These are phyloP conservation scores for Lentinula lateritia DNA, from an alignment of 768 basidiomycete species.

Conservation along the genomic window DNA sequence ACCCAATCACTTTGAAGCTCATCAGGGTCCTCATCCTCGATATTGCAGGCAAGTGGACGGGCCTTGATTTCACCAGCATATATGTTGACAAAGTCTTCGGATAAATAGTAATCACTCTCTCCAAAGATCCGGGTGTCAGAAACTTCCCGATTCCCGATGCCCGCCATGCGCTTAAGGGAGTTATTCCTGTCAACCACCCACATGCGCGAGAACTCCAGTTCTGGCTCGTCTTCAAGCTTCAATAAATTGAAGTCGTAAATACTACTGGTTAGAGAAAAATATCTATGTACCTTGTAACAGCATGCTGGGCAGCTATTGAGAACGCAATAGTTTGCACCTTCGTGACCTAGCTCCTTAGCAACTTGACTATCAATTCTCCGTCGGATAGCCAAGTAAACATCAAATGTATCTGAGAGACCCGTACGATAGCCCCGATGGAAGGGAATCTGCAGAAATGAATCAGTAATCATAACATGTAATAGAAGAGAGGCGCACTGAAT, in stretches of 20 bases:
- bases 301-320: conserved; percentile 8
- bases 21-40: conserved; percentile 3
- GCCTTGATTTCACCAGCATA: conserved; percentile 24
- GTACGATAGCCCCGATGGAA: conserved; percentile 14
- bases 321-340: conserved; percentile 19
- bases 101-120: conserved; percentile 9
- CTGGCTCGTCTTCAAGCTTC: background rate
- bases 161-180: background rate
- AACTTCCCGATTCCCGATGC: conserved; percentile 3
- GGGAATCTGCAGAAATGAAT: conserved; percentile 12
- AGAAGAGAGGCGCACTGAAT: conserved; percentile 10
- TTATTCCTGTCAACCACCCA: no score
- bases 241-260: background rate
- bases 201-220: conserved; percentile 12
- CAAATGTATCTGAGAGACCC: conserved; percentile 20
- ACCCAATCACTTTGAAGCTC: conserved; percentile 11
- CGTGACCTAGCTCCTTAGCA: background rate
- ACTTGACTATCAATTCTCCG: conserved; percentile 9
- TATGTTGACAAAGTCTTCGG: conserved; percentile 18
- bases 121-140: conserved; percentile 8
- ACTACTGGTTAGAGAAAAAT: background rate
- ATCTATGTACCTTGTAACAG: conserved; percentile 11
- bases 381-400: conserved; percentile 19
- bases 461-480: background rate
- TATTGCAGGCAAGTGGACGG: background rate